Conservation (phyloP, 2,329 filamentous ascomycete species). For the Sporothrix mexicana region DNA sequence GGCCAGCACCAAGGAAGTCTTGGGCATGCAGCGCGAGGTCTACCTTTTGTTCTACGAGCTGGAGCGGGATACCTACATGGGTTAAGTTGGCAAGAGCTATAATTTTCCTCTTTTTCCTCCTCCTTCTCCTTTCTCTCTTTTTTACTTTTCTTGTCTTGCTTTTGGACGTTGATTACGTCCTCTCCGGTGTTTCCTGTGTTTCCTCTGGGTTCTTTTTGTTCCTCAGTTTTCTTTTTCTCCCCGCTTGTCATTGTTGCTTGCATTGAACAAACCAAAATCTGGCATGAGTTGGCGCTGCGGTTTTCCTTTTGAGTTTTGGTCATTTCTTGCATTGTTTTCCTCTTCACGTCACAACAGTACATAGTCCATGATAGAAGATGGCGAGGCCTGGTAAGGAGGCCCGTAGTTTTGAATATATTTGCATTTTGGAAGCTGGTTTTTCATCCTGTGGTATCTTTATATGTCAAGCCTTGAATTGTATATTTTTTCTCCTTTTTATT, state of each 20-base stretch:
- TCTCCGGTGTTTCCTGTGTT: too few species aligned
- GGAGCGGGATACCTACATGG: constrained; percentile 51
- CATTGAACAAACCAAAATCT: constrained; percentile 21
- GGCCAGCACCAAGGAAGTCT: constrained; percentile 86
- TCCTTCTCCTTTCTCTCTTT: not conserved
- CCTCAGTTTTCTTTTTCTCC: constrained; percentile 1
- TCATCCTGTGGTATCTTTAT: not conserved
- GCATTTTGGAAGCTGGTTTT: not conserved
- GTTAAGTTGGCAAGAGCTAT: not conserved
- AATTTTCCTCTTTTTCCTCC: not conserved
- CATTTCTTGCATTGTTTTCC: too few species aligned
- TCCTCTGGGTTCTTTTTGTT: not conserved
- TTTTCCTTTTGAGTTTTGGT: not conserved
- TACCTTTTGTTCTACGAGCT: constrained; percentile 97
- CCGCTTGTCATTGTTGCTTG: not conserved
- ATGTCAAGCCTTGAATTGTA: not conserved
- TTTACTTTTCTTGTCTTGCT: too few species aligned
- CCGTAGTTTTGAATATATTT: not conserved
- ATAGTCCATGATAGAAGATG: constrained; percentile 9
- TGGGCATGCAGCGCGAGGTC: constrained; percentile 93
- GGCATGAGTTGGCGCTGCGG: constrained; percentile 25
- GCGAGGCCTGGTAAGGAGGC: not conserved
- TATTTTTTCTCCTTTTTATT: too few species aligned
- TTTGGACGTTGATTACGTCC: too few species aligned
- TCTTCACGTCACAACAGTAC: not conserved